Evolutionary conservation across 257 asterid species (phyloP), one percentile per base, ranked within the genome.

Genomic region (Ballota nigra): DNA sequence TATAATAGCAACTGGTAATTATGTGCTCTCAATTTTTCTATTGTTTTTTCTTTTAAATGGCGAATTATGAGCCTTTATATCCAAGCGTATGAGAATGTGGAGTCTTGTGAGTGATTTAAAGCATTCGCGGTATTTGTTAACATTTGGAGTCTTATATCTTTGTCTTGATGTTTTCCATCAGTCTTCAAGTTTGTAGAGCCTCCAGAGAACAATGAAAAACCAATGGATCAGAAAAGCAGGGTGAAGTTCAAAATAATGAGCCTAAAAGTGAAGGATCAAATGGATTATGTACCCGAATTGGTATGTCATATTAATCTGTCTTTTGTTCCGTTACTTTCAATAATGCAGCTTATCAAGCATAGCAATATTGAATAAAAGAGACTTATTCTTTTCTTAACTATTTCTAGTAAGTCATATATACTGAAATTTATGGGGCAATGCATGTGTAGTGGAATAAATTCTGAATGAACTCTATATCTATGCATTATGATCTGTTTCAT

Each of bases 201-300:
- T 67, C 97, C 98, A 19, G 99, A 89, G 79, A 92, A 88, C 78
- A 89, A 87, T 82, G 99, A 94, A 81, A 94, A 88, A 80, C 92
- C 89, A 64, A 85, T 84, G 87, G 94, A 94, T 76, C 97, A 89
- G 84, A 94, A 84, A 82, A 89, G 93, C 89, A 80, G 81, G 80
- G 97, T 89, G 80, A 94, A 94, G 87, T 94, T 94, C 80, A 94
- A 92, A 81, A 94, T 92, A 80, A 88, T 89, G 96, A 94, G 98
- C 83, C 83, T 94, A 29, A 94, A 94, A 87, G 96, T 94, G 83
- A 87, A 88, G 71, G 99, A 85, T 66, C 85, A 85, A 41, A 89
- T 88, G 90, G 97, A 94, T 53, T 94, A 92, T 72, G 84, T 86
- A n/a, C 92, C 99, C 0, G 98, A 94, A 81, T 81, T 94, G 98